phyloP scores from a whole-genome alignment of 805 yeast species.

The Wickerhamiella slavikovae region DNA sequence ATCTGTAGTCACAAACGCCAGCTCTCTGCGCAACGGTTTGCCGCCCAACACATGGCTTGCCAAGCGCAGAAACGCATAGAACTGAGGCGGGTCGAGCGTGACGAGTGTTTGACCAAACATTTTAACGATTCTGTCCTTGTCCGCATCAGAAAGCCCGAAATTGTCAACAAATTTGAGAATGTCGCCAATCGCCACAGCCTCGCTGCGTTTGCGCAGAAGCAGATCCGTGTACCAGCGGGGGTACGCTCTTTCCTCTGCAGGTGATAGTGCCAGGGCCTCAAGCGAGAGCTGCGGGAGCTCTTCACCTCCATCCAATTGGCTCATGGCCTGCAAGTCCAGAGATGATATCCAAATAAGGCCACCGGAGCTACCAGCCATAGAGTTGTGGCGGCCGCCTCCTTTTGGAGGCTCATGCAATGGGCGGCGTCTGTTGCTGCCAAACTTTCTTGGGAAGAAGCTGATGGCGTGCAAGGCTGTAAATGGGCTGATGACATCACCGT shows the following conservation, averaged over 20 bases:
- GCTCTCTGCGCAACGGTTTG: slow-evolving; percentile 25
- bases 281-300: slow-evolving; percentile 10
- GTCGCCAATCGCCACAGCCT: slow-evolving; percentile 50
- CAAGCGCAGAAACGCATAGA: slow-evolving; percentile 68
- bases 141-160: slow-evolving; percentile 37
- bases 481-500: too few relatives aligned
- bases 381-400: too few relatives aligned
- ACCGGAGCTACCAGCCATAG: too few relatives aligned
- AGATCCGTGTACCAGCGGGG: slow-evolving; percentile 87
- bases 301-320: too few relatives aligned
- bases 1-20: slow-evolving; percentile 28
- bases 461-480: too few relatives aligned
- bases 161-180: slow-evolving; percentile 61
- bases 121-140: slow-evolving; percentile 22
- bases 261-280: slow-evolving; percentile 34
- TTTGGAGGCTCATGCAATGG: too few relatives aligned
- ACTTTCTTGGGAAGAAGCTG: too few relatives aligned
- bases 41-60: slow-evolving; percentile 45
- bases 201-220: slow-evolving; percentile 40
- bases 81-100: slow-evolving; percentile 69
- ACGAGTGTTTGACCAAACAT: slow-evolving; percentile 19
- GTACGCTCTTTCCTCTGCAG: slow-evolving; percentile 65
- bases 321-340: too few relatives aligned
- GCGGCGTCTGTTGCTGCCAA: too few relatives aligned
- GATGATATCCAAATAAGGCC: too few relatives aligned